These are phyloP conservation scores for Phytopythium aichiense DNA, from an alignment of 352 stramenopile species.

Conservation along the genomic window DNA sequence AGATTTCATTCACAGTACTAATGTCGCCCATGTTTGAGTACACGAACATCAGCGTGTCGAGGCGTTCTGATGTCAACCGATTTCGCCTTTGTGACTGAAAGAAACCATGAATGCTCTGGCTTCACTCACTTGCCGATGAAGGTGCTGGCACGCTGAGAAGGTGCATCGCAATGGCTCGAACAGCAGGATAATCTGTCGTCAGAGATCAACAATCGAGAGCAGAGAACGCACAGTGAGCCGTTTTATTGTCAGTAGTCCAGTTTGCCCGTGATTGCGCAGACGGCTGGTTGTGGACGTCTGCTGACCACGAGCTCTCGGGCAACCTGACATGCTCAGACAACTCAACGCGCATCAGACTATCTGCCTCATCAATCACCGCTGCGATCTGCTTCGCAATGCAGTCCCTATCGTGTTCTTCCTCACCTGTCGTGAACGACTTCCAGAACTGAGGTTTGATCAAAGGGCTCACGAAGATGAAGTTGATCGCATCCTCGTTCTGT, in stretches of 20 bases:
- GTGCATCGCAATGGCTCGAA: conserved; percentile 1
- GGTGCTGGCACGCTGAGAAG: conserved; percentile 12
- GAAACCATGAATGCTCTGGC: conserved; percentile 13
- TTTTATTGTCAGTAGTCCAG: not conserved
- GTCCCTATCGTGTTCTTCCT: not conserved
- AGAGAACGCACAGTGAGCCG: not conserved
- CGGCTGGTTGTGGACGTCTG: conserved; percentile 4
- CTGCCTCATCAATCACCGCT: conserved; percentile 7
- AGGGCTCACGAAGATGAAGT: conserved; percentile 9
- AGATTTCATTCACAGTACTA: not conserved
- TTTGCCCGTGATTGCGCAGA: conserved; percentile 2
- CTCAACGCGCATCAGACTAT: not conserved
- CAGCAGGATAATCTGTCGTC: not conserved
- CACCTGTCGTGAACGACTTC: conserved; percentile 3
- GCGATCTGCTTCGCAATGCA: conserved; percentile 8
- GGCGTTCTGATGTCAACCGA: conserved; percentile 1
- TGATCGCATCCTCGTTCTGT: conserved; percentile 13
- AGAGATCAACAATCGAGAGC: conserved; percentile 15
- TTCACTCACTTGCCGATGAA: conserved; percentile 14
- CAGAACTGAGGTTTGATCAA: conserved; percentile 5
- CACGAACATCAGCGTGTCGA: conserved; percentile 15
- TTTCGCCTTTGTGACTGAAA: conserved; percentile 14
- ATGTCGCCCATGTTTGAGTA: conserved; percentile 11
- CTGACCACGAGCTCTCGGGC: not conserved
- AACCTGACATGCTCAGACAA: not conserved